Conservation (phyloP, 306 rosid genomes). For the Quercus wislizeni region DNA sequence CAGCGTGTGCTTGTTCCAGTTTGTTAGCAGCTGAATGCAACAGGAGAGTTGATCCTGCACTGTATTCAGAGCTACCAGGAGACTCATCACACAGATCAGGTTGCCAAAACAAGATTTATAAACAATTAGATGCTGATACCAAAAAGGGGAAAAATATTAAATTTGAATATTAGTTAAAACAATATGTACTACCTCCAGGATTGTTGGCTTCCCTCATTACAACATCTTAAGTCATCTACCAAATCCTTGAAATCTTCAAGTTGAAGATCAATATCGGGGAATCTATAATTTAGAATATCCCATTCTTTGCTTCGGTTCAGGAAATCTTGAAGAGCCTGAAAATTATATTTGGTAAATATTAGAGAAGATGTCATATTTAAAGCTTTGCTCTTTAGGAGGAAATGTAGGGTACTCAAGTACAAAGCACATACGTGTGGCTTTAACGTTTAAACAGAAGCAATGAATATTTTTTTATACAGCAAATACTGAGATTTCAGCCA, state of each 20-base stretch:
- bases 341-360: slow-evolving; percentile 18
- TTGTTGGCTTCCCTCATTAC: slow-evolving; percentile 57
- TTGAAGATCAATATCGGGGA: slow-evolving; percentile 61
- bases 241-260: slow-evolving; percentile 70
- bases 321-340: slow-evolving; percentile 91
- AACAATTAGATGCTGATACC: slow-evolving; percentile 25
- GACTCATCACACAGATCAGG: slow-evolving; percentile 79
- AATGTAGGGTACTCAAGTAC: slow-evolving; percentile 4
- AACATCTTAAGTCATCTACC: slow-evolving; percentile 60
- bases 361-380: slow-evolving; percentile 14
- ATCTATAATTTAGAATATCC: slow-evolving; percentile 46
- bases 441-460: slow-evolving; percentile 2
- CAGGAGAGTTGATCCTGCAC: slow-evolving; percentile 78
- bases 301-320: slow-evolving; percentile 71
- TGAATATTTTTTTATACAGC: neutral
- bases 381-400: neutral
- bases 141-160: neutral
- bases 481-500: neutral
- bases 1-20: slow-evolving; percentile 40
- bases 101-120: slow-evolving; percentile 48
- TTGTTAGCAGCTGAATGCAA: slow-evolving; percentile 47
- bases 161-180: slow-evolving; percentile 12
- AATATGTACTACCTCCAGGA: slow-evolving; percentile 59
- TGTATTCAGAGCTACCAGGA: slow-evolving; percentile 90
- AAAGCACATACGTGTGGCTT: neutral